Conservation (phyloP, 495 filamentous ascomycete genomes). For the Lentithecium fluviatile region DNA sequence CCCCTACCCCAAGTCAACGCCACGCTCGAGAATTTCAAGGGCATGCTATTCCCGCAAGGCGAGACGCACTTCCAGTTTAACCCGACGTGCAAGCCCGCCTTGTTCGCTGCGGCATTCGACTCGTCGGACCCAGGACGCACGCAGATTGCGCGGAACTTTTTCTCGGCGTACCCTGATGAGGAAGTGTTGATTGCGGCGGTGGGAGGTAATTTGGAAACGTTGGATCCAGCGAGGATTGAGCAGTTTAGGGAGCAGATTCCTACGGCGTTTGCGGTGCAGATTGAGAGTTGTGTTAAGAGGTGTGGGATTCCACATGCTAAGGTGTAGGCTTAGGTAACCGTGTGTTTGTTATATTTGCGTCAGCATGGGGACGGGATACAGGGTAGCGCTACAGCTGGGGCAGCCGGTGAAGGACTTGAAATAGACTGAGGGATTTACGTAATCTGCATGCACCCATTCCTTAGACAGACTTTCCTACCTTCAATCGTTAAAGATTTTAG, state of each 20-base stretch:
- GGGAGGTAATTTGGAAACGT: background rate
- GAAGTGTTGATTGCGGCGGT: background rate
- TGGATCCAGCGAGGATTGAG: background rate
- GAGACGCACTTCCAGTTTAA: constrained; percentile 3
- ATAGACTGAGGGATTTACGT: too few species aligned
- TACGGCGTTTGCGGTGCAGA: too few species aligned
- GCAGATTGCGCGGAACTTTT: background rate
- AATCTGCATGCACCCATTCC: too few species aligned
- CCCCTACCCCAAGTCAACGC: constrained; percentile 2
- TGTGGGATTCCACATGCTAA: too few species aligned
- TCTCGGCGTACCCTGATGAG: constrained; percentile 1
- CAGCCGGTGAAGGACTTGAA: too few species aligned
- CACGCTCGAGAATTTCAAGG: background rate
- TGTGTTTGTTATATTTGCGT: too few species aligned
- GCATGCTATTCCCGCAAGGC: constrained; percentile 1
- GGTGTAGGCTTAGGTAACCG: too few species aligned
- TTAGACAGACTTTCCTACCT: too few species aligned
- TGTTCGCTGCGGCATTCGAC: constrained; percentile 1
- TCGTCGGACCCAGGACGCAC: background rate
- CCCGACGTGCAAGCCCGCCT: background rate
- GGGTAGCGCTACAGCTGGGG: too few species aligned
- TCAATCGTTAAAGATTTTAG: too few species aligned
- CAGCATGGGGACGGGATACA: too few species aligned
- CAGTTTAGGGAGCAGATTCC: background rate
- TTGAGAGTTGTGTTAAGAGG: too few species aligned